These are phyloP conservation scores for Rhynchosporium secalis DNA, from an alignment of 2,329 filamentous ascomycete species.

Conservation along the genomic window DNA sequence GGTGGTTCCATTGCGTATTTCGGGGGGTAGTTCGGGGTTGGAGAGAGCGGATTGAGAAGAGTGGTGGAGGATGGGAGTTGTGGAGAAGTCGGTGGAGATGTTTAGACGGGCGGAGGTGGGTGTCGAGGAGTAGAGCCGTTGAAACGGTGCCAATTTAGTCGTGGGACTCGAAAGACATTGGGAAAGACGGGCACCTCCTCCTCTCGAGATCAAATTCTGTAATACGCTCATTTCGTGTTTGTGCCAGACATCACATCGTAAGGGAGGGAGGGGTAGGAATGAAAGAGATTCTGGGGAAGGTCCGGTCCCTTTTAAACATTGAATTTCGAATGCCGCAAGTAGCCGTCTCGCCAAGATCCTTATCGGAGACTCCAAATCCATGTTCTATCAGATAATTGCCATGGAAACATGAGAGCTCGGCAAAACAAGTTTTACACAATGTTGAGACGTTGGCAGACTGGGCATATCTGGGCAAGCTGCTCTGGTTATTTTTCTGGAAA, in stretches of 20 bases:
- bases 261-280: neutral
- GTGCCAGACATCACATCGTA: conserved; percentile 18
- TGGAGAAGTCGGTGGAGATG: conserved; percentile 81
- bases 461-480: conserved; percentile 9
- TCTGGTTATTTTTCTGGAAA: conserved; percentile 14
- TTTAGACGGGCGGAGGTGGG: conserved; percentile 71
- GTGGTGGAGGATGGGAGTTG: conserved; percentile 79
- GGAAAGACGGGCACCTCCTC: conserved; percentile 6
- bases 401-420: conserved; percentile 13
- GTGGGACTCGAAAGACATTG: conserved; percentile 15
- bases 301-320: conserved; percentile 7
- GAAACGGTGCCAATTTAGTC: conserved; percentile 8
- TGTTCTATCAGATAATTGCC: conserved; percentile 16
- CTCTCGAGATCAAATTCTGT: conserved; percentile 21
- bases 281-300: conserved; percentile 15
- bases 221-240: conserved; percentile 30
- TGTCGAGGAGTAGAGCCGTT: conserved; percentile 36
- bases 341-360: conserved; percentile 5
- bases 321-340: conserved; percentile 1
- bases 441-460: neutral
- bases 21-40: conserved; percentile 68
- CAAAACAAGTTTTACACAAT: conserved; percentile 8
- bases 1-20: conserved; percentile 67
- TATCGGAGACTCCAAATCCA: neutral
- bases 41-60: conserved; percentile 69